Evolutionary conservation across 2,329 filamentous ascomycete species (phyloP).

Genomic region (Cytospora piceicola): DNA sequence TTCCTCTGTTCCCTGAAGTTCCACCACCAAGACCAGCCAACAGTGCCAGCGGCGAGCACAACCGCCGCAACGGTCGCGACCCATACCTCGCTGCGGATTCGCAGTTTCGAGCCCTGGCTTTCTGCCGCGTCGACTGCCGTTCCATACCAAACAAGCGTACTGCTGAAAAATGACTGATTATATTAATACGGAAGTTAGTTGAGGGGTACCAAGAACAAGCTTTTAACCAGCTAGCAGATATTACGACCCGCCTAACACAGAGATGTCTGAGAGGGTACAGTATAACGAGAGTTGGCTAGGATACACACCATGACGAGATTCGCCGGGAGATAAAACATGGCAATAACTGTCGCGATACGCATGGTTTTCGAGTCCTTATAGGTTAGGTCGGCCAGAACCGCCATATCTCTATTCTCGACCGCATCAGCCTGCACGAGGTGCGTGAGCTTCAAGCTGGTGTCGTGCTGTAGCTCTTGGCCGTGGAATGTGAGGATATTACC

Average conservation of each 20-base stretch:
- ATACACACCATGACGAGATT: slow-evolving; percentile 15
- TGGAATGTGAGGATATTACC: slow-evolving; percentile 8
- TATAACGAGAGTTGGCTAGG: background rate
- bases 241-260: background rate
- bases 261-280: background rate
- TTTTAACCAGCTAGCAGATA: background rate
- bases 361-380: slow-evolving; percentile 14
- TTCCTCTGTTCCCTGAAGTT: slow-evolving; percentile 7
- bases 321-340: slow-evolving; percentile 18
- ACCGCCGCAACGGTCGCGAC: background rate
- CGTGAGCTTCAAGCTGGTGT: slow-evolving; percentile 7
- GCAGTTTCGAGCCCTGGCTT: background rate
- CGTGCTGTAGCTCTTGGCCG: slow-evolving; percentile 4
- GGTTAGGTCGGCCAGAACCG: slow-evolving; percentile 3
- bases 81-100: background rate
- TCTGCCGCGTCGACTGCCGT: background rate
- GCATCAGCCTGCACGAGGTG: slow-evolving; percentile 1
- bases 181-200: background rate
- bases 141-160: slow-evolving; percentile 11
- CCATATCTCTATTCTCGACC: slow-evolving; percentile 14
- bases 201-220: background rate
- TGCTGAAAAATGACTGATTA: slow-evolving; percentile 5
- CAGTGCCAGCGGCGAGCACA: background rate
- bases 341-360: slow-evolving; percentile 15
- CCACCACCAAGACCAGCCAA: slow-evolving; percentile 9